Evolutionary conservation across 306 rosid species (phyloP).

Genomic region (Chamaecrista fasciculata): DNA sequence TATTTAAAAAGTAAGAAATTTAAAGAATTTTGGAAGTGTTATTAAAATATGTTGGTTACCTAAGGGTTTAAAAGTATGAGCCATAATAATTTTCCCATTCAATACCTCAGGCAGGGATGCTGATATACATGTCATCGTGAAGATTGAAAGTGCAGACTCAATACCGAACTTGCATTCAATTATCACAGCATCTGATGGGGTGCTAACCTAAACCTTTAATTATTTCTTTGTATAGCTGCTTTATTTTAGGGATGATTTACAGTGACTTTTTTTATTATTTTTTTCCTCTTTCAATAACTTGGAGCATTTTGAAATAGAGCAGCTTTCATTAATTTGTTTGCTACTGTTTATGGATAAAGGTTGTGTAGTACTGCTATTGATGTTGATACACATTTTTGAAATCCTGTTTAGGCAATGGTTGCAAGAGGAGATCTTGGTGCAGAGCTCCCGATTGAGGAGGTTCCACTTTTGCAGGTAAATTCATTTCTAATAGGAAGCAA

Average conservation of each 20-base stretch:
- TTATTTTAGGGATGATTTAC: slow-evolving; percentile 5
- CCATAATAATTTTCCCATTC: slow-evolving; percentile 23
- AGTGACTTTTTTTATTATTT: no score
- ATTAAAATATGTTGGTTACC: slow-evolving; percentile 5
- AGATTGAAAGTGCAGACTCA: slow-evolving; percentile 96
- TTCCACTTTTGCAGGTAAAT: slow-evolving; percentile 50
- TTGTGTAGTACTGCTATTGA: slow-evolving; percentile 9
- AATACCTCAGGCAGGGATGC: slow-evolving; percentile 65
- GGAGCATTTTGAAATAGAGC: slow-evolving; percentile 10
- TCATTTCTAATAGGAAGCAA: not conserved
- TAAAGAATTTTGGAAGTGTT: not conserved
- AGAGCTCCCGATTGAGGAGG: slow-evolving; percentile 59
- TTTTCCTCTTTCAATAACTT: no score
- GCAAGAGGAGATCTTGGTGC: slow-evolving; percentile 65
- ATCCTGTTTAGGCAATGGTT: slow-evolving; percentile 48
- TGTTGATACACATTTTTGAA: slow-evolving; percentile 6
- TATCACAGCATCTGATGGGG: slow-evolving; percentile 68
- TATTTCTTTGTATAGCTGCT: slow-evolving; percentile 11
- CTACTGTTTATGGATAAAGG: not conserved
- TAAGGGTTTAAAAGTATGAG: not conserved
- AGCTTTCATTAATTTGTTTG: not conserved
- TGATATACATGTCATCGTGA: slow-evolving; percentile 92
- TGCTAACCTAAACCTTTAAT: slow-evolving; percentile 29
- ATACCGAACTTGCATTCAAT: slow-evolving; percentile 91
- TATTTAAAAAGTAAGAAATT: slow-evolving; percentile 69